These are phyloP conservation scores for Triticum timopheevii DNA, from an alignment of 176 grass and related monocot species.

Conservation along the genomic window DNA sequence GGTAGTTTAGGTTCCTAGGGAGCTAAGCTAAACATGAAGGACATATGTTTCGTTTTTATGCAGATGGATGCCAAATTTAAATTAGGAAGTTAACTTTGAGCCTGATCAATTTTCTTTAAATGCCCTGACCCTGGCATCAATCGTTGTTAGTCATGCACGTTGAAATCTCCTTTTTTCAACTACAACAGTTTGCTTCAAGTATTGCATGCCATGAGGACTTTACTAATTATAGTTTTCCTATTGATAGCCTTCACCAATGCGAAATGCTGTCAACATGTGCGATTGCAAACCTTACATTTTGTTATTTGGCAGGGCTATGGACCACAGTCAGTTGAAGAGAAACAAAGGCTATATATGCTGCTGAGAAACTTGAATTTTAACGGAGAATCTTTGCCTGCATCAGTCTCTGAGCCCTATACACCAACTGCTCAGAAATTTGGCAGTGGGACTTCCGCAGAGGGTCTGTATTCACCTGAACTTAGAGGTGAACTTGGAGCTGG, in stretches of 20 bases:
- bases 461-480: slow-evolving; percentile 91
- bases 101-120: background rate
- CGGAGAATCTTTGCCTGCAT: slow-evolving; percentile 52
- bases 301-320: slow-evolving; percentile 86
- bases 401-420: slow-evolving; percentile 66
- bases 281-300: slow-evolving; percentile 12
- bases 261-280: background rate
- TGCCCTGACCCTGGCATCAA: background rate
- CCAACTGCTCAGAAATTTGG: slow-evolving; percentile 71
- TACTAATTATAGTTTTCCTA: background rate
- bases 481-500: slow-evolving; percentile 98
- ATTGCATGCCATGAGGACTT: background rate
- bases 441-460: slow-evolving; percentile 47
- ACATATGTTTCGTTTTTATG: background rate
- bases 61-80: background rate
- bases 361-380: slow-evolving; percentile 91
- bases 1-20: slow-evolving; percentile 1
- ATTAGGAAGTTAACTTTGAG: background rate
- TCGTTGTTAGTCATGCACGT: background rate
- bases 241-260: background rate
- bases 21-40: slow-evolving; percentile 11
- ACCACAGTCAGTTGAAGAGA: slow-evolving; percentile 89
- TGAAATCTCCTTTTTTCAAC: background rate
- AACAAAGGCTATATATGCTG: slow-evolving; percentile 83
- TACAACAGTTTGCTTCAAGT: slow-evolving; percentile 12